Base-by-base conservation (phyloP, 306 rosid species). In the Lathyrus sativus region DNA sequence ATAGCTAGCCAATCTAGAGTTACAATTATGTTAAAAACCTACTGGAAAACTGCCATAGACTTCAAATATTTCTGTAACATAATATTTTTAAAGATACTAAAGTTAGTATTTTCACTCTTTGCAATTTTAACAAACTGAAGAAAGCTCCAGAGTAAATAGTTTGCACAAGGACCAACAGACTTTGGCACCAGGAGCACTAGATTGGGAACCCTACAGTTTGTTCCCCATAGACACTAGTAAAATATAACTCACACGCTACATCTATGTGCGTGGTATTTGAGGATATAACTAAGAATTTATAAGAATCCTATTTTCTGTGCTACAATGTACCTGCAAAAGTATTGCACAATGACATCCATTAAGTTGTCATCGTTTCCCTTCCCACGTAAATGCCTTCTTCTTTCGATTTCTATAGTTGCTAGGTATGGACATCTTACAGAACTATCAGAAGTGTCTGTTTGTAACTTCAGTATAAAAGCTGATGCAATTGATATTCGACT, bases 331-430 rank as follows among this genome's bases (percentile, higher is more conserved):
- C 96, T 82, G 72, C 66, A 28, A 76, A 81, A 90, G 74, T 91
- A 95, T 44, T 91, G 81, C 70, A 79, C 74, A 71, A 95, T 72
- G 70, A 65, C 81, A 72, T 81, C 92, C 84, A 91, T 84, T 48
- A 88, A 73, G 72, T 73, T 80, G 46, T 70, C 85, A 38, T 77
- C 89, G 65, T 87, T 79, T 54, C 84, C 91, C 81, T 81, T 85
- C 39, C 92, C 89, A 28, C 78, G 74, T 60, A 91, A 65, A 78
- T 80, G 88, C 80, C 78, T 87, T 76, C 89, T 85, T 84, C 97
- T 83, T 80, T 91, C 99, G 80, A 95, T 75, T 85, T 95, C 99
- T 53, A 95, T 87, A 78, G 61, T 70, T 71, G 97, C 99, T 79
- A 87, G 78, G 85, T 67, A 88, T 11, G 97, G 95, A 77, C 95